Percentiles rank a stretch among this genome's conserved stretches.
phyloP scores from a whole-genome alignment of 352 stramenopile species.

The Phytophthora pseudosyringae region DNA sequence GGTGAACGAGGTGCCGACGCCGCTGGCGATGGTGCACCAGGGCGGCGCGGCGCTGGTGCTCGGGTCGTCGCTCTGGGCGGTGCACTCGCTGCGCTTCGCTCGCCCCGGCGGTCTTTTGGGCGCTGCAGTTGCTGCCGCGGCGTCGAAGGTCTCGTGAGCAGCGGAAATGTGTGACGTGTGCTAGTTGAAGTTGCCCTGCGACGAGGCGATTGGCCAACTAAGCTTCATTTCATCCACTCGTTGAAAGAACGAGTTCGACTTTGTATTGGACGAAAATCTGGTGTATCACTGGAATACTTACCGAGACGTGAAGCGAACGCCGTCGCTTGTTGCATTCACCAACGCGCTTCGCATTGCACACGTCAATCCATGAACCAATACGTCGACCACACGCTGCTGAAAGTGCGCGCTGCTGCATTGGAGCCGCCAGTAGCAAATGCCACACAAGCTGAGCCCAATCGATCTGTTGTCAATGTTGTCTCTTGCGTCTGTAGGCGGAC shows the following conservation, averaged over 20 bases:
- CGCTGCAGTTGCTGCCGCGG: slow-evolving; percentile 26
- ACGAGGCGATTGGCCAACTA: slow-evolving; percentile 1
- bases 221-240: slow-evolving; percentile 13
- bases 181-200: slow-evolving; percentile 17
- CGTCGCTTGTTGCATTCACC: slow-evolving; percentile 7
- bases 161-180: slow-evolving; percentile 24
- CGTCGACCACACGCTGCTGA: slow-evolving; percentile 88
- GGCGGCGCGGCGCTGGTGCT: slow-evolving; percentile 60
- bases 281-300: slow-evolving; percentile 39
- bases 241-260: neutral
- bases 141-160: slow-evolving; percentile 30
- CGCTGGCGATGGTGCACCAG: slow-evolving; percentile 94
- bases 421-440: neutral
- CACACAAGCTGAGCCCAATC: slow-evolving; percentile 4
- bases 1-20: slow-evolving; percentile 94
- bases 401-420: slow-evolving; percentile 35
- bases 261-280: slow-evolving; percentile 30
- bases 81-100: slow-evolving; percentile 72
- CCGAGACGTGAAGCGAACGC: neutral
- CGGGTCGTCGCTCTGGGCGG: slow-evolving; percentile 66
- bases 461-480: slow-evolving; percentile 1
- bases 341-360: slow-evolving; percentile 5
- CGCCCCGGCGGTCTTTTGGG: slow-evolving; percentile 45
- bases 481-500: slow-evolving; percentile 44
- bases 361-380: slow-evolving; percentile 52